Evolutionary conservation across 2,329 filamentous ascomycete genomes (phyloP).

Genomic region (Coniochaeta ligniaria): DNA sequence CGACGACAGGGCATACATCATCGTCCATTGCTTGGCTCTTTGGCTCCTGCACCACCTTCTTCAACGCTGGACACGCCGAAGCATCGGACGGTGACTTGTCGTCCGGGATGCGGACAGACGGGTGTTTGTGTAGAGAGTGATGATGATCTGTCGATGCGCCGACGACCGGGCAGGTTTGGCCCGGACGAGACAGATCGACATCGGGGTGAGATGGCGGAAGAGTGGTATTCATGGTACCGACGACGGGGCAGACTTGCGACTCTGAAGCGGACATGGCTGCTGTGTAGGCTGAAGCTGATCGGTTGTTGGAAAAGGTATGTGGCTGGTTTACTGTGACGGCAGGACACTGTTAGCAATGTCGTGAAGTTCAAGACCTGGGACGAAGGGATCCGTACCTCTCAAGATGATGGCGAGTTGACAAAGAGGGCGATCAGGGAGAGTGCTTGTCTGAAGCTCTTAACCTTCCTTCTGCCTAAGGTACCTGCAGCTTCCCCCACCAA

Average conservation of each 20-base stretch:
- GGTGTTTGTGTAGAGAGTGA: conserved; percentile 30
- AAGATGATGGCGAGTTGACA: neutral
- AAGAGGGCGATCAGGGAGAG: neutral
- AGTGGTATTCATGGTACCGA: conserved; percentile 30
- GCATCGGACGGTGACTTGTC: conserved; percentile 24
- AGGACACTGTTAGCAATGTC: neutral
- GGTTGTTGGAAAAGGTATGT: neutral
- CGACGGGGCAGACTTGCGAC: neutral
- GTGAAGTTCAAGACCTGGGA: neutral
- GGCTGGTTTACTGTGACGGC: neutral
- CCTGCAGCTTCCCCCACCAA: neutral
- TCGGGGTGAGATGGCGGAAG: conserved; percentile 30
- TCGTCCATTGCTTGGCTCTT: conserved; percentile 33
- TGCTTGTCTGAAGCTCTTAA: neutral
- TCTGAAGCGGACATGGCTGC: neutral
- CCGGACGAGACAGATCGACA: conserved; percentile 30
- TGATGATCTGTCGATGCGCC: conserved; percentile 35
- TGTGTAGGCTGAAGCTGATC: neutral
- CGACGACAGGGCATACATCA: conserved; percentile 32
- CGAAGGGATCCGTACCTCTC: too few species aligned
- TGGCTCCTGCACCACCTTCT: conserved; percentile 24
- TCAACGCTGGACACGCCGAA: conserved; percentile 28
- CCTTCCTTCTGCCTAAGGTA: neutral
- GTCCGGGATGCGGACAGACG: conserved; percentile 21
- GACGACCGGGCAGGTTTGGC: conserved; percentile 32